Evolutionary conservation across 768 basidiomycete genomes (phyloP).

Genomic region (Gloeopeniophorella convolvens): DNA sequence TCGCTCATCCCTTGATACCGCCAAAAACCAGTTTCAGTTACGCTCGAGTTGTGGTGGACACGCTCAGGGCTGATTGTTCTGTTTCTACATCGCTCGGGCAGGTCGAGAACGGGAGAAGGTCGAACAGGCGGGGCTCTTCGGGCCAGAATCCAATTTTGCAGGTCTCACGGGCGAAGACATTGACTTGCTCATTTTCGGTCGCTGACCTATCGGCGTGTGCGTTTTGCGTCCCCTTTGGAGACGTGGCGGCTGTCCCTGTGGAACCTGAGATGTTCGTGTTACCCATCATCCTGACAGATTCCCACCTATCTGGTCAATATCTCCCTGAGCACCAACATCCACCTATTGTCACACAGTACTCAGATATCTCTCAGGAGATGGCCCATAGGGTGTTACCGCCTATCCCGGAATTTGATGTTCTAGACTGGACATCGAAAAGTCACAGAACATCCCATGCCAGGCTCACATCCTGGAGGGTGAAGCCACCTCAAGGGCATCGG

Average conservation of each 20-base stretch:
- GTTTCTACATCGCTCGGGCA: conserved; percentile 12
- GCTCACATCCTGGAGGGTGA: conserved; percentile 58
- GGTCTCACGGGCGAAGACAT: conserved; percentile 12
- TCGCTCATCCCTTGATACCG: conserved; percentile 53
- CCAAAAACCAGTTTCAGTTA: conserved; percentile 45
- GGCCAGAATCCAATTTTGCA: conserved; percentile 4
- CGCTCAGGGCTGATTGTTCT: conserved; percentile 19
- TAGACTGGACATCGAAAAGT: conserved; percentile 54
- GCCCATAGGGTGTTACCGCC: conserved; percentile 7
- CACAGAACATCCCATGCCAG: conserved; percentile 40
- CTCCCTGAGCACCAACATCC: conserved; percentile 38
- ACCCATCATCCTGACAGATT: conserved; percentile 73
- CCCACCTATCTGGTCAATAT: conserved; percentile 57
- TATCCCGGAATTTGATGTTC: conserved; percentile 50
- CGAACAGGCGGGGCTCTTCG: background rate
- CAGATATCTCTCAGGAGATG: conserved; percentile 1
- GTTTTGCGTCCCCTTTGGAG: conserved; percentile 30
- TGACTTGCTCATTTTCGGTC: conserved; percentile 26
- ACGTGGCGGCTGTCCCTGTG: background rate
- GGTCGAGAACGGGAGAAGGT: conserved; percentile 2
- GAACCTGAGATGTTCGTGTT: conserved; percentile 32
- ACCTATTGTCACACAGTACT: background rate
- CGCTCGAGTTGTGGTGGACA: conserved; percentile 36
- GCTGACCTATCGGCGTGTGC: conserved; percentile 54
- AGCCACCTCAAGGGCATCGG: conserved; percentile 20